phyloP scores from a whole-genome alignment of 441 rosid species.

The Syzygium malaccense region DNA sequence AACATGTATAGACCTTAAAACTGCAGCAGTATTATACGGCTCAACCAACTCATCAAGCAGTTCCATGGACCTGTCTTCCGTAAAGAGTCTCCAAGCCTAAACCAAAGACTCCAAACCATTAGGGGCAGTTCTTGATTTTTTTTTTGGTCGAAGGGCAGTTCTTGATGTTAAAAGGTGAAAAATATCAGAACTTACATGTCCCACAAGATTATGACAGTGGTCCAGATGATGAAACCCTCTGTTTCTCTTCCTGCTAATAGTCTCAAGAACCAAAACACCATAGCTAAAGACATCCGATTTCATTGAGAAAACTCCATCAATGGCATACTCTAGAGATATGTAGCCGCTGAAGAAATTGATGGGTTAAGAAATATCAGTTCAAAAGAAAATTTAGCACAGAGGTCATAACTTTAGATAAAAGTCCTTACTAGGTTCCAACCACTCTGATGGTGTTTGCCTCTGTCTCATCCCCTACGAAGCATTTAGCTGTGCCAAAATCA shows the following conservation, averaged over 20 bases:
- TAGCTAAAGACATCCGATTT: slow-evolving; percentile 12
- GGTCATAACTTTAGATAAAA: not conserved
- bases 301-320: slow-evolving; percentile 8
- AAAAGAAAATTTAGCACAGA: not conserved
- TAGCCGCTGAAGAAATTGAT: not conserved
- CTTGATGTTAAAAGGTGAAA: not conserved
- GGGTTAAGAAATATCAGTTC: not conserved
- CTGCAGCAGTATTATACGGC: not conserved
- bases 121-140: not conserved
- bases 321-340: slow-evolving; percentile 5
- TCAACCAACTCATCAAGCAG: not conserved
- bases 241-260: slow-evolving; percentile 5
- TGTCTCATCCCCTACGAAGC: not conserved
- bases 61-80: slow-evolving; percentile 2
- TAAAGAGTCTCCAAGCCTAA: slow-evolving; percentile 15
- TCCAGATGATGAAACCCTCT: slow-evolving; percentile 1
- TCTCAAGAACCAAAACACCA: slow-evolving; percentile 10
- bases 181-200: not conserved
- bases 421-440: slow-evolving; percentile 3
- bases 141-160: not conserved
- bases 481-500: slow-evolving; percentile 2
- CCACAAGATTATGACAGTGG: slow-evolving; percentile 1
- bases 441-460: not conserved
- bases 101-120: not conserved
- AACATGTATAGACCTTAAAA: slow-evolving; percentile 7